phyloP scores from a whole-genome alignment of 495 filamentous ascomycete species.

The Usnea hakonensis region DNA sequence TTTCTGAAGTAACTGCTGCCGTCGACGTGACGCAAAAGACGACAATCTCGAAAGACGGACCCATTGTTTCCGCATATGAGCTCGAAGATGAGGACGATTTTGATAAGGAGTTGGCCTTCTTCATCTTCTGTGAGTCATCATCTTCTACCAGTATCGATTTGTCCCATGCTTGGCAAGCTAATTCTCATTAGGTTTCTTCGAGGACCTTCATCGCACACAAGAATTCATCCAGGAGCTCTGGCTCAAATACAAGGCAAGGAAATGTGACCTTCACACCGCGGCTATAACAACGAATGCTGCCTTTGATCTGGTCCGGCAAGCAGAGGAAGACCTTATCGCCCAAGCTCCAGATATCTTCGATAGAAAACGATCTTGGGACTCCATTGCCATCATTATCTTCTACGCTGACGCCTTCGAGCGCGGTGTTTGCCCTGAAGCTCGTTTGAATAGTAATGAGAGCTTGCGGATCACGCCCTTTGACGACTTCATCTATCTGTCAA shows the following conservation, averaged over 20 bases:
- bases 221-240: slow-evolving; percentile 10
- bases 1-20: slow-evolving; percentile 6
- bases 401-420: slow-evolving; percentile 15
- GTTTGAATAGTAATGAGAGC: slow-evolving; percentile 5
- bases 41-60: background rate
- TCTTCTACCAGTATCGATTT: slow-evolving; percentile 9
- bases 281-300: slow-evolving; percentile 15
- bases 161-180: background rate
- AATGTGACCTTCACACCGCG: slow-evolving; percentile 13
- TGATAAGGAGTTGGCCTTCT: slow-evolving; percentile 14
- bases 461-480: slow-evolving; percentile 18
- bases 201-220: slow-evolving; percentile 19
- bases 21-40: slow-evolving; percentile 5
- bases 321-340: slow-evolving; percentile 18
- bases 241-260: slow-evolving; percentile 10
- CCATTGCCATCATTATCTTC: slow-evolving; percentile 11
- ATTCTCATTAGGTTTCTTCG: slow-evolving; percentile 16
- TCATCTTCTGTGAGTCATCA: slow-evolving; percentile 17
- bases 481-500: slow-evolving; percentile 18
- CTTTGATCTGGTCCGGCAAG: slow-evolving; percentile 18
- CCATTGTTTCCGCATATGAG: slow-evolving; percentile 8
- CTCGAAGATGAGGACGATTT: slow-evolving; percentile 12
- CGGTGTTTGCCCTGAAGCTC: slow-evolving; percentile 9
- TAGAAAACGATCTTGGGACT: slow-evolving; percentile 4
- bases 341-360: slow-evolving; percentile 5